Conservation (phyloP, 2,329 filamentous ascomycete genomes). For the Camillea tinctor region DNA sequence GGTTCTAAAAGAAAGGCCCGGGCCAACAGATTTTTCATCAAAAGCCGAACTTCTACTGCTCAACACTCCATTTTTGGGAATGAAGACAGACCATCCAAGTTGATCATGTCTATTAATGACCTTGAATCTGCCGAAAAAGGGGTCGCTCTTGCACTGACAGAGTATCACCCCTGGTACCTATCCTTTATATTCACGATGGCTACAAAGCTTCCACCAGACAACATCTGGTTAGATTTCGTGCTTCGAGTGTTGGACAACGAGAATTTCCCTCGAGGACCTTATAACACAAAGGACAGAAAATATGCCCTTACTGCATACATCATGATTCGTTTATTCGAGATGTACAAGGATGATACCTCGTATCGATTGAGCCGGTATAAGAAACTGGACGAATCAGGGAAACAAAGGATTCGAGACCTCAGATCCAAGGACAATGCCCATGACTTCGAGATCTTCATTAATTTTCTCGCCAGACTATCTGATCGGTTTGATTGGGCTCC, state of each 20-base stretch:
- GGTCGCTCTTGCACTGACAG: slow-evolving; percentile 30
- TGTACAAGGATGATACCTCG: slow-evolving; percentile 11
- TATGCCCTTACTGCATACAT: slow-evolving; percentile 16
- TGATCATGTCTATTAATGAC: slow-evolving; percentile 25
- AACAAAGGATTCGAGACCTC: slow-evolving; percentile 11
- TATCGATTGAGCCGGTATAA: slow-evolving; percentile 18
- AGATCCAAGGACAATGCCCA: not conserved
- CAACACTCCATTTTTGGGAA: not conserved
- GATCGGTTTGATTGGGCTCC: slow-evolving; percentile 28
- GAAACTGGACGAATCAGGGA: slow-evolving; percentile 12
- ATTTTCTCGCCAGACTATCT: slow-evolving; percentile 23
- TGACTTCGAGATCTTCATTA: slow-evolving; percentile 16
- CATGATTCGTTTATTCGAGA: slow-evolving; percentile 26
- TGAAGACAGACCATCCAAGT: slow-evolving; percentile 4
- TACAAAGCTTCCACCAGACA: slow-evolving; percentile 2
- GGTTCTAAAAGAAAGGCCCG: not conserved
- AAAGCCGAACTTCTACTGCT: not conserved
- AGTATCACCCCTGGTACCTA: slow-evolving; percentile 18
- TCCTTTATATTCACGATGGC: slow-evolving; percentile 26
- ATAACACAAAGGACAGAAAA: slow-evolving; percentile 11
- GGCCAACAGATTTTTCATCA: not conserved
- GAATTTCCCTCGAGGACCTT: slow-evolving; percentile 16
- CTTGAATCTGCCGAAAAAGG: slow-evolving; percentile 18
- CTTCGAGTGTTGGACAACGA: slow-evolving; percentile 14
- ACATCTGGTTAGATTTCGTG: slow-evolving; percentile 32